These are phyloP conservation scores for Luzula sylvatica DNA, from an alignment of 176 grass and related monocot genomes.

Conservation along the genomic window DNA sequence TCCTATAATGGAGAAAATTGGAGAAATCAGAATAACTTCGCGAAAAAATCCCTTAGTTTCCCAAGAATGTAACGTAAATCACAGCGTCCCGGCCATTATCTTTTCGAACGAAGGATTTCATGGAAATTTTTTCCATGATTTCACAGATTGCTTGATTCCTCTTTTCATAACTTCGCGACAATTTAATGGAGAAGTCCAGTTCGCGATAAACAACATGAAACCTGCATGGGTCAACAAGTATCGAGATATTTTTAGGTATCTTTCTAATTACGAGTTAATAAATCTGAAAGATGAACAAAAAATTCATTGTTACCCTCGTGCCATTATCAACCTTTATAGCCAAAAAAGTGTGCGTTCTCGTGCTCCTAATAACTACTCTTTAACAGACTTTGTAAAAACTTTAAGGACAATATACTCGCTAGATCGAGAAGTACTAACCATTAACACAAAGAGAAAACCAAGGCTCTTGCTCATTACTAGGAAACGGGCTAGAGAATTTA, in stretches of 20 bases:
- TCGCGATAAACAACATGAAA: constrained; percentile 9
- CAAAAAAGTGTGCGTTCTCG: no score
- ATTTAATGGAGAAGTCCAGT: constrained; percentile 21
- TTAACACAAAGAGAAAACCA: neutral
- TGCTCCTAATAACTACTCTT: constrained; percentile 16
- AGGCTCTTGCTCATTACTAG: constrained; percentile 12
- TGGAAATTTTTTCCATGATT: constrained; percentile 24
- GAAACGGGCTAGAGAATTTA: constrained; percentile 8
- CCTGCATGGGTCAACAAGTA: constrained; percentile 12
- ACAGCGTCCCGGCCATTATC: constrained; percentile 13
- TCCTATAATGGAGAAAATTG: neutral
- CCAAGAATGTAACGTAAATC: constrained; percentile 16
- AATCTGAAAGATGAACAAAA: constrained; percentile 11
- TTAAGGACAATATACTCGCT: constrained; percentile 3
- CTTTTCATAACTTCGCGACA: constrained; percentile 20
- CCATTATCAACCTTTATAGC: no score
- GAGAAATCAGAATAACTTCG: neutral
- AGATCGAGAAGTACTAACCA: neutral
- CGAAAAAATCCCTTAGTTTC: neutral
- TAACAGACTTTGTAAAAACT: constrained; percentile 11
- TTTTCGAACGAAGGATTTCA: constrained; percentile 12
- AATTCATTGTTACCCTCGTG: constrained; percentile 2
- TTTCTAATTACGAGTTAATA: no score
- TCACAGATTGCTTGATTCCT: constrained; percentile 16
- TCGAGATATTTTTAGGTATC: neutral